These are phyloP conservation scores for Suillus alpinus DNA, from an alignment of 768 basidiomycete species.

Conservation along the genomic window DNA sequence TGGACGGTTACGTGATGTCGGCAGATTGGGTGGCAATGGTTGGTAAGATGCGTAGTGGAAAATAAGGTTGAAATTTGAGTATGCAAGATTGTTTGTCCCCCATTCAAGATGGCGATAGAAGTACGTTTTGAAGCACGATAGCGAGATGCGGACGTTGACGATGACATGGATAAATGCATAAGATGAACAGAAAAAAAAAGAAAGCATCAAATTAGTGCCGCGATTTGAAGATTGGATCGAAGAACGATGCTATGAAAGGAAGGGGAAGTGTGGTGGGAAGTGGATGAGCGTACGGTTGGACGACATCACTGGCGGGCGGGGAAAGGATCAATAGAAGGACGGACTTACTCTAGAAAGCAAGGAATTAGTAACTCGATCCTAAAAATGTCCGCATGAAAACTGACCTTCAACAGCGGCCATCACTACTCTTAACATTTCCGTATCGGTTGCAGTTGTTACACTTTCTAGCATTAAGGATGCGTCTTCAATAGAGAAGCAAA, in stretches of 20 bases:
- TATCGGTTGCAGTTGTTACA: slow-evolving; percentile 89
- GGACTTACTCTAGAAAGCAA: slow-evolving; percentile 61
- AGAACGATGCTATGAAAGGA: slow-evolving; percentile 32
- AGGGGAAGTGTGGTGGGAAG: slow-evolving; percentile 16
- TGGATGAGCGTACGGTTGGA: slow-evolving; percentile 27
- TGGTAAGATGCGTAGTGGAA: slow-evolving; percentile 1
- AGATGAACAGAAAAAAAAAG: slow-evolving; percentile 18
- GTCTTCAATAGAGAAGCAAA: slow-evolving; percentile 9
- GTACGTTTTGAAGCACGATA: slow-evolving; percentile 6
- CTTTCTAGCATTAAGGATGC: slow-evolving; percentile 34
- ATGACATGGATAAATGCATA: slow-evolving; percentile 7
- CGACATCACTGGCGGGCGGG: slow-evolving; percentile 19
- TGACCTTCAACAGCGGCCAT: slow-evolving; percentile 96
- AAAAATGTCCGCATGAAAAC: slow-evolving; percentile 24
- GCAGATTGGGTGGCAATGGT: neutral
- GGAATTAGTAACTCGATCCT: slow-evolving; percentile 12
- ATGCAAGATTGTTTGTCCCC: neutral
- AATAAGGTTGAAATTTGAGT: neutral
- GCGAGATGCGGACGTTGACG: slow-evolving; percentile 8
- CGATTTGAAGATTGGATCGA: slow-evolving; percentile 34
- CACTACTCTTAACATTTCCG: slow-evolving; percentile 81
- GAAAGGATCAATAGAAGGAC: slow-evolving; percentile 24
- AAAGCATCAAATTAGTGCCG: slow-evolving; percentile 30
- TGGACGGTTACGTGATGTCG: slow-evolving; percentile 23
- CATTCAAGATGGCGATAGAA: slow-evolving; percentile 8